Evolutionary conservation across 768 basidiomycete species (phyloP).

Genomic region (Lactarius sp.): DNA sequence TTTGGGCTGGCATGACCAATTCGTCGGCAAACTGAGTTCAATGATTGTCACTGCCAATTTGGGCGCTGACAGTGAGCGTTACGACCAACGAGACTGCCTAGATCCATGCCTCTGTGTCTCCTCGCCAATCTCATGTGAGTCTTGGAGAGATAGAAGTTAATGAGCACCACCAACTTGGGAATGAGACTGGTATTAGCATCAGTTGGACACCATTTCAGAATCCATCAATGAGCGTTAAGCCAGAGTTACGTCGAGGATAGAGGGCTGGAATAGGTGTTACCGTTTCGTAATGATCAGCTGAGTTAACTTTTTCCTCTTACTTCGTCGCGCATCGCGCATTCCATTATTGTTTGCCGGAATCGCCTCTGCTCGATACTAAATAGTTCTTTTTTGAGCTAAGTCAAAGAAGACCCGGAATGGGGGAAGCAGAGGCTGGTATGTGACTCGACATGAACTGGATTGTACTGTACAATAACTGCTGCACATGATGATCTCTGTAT

Average conservation of each 20-base stretch:
- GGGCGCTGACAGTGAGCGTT: conserved; percentile 22
- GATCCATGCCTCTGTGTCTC: background rate
- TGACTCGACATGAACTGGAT: background rate
- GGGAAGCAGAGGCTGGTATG: background rate
- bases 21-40: conserved; percentile 25
- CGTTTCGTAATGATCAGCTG: conserved; percentile 10
- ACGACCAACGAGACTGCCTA: background rate
- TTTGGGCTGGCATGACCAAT: conserved; percentile 7
- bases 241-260: conserved; percentile 16
- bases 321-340: background rate
- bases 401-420: background rate
- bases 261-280: background rate
- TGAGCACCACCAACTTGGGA: background rate
- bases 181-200: background rate
- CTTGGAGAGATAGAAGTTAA: background rate
- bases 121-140: background rate
- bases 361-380: background rate
- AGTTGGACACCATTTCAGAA: background rate
- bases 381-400: background rate
- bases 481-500: background rate
- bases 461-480: background rate
- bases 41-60: conserved; percentile 22
- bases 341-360: conserved; percentile 2
- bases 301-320: background rate
- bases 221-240: conserved; percentile 16